Conservation (phyloP, 768 basidiomycete genomes). For the Boletus tylopilopsis region DNA sequence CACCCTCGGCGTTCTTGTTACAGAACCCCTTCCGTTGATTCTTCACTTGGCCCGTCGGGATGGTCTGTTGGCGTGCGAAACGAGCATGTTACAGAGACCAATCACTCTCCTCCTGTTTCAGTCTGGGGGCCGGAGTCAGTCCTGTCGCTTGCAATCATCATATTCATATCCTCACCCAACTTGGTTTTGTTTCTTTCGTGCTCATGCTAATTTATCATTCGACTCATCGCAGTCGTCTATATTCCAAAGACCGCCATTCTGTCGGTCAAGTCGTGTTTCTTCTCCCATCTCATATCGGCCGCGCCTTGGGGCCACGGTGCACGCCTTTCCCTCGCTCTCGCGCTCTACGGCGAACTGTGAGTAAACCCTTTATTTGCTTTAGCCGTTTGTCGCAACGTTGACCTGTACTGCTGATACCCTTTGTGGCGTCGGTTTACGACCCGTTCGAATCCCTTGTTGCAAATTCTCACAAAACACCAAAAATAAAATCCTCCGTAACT, state of each 20-base stretch:
- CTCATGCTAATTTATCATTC: slow-evolving; percentile 7
- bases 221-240: slow-evolving; percentile 48
- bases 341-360: slow-evolving; percentile 64
- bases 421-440: slow-evolving; percentile 10
- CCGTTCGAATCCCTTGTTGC: slow-evolving; percentile 1
- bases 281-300: slow-evolving; percentile 41
- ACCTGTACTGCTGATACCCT: slow-evolving; percentile 1
- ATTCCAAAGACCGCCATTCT: slow-evolving; percentile 64
- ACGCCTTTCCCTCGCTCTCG: slow-evolving; percentile 57
- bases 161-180: background rate
- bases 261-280: slow-evolving; percentile 53
- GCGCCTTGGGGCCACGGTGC: slow-evolving; percentile 55
- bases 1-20: slow-evolving; percentile 8
- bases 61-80: background rate
- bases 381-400: slow-evolving; percentile 4
- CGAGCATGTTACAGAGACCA: background rate
- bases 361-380: slow-evolving; percentile 17
- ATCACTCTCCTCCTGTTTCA: background rate
- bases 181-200: background rate
- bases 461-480: slow-evolving; percentile 14
- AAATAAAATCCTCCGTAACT: slow-evolving; percentile 15
- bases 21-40: slow-evolving; percentile 1
- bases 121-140: background rate
- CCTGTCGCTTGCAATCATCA: background rate
- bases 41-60: background rate